Percentiles rank a stretch among this genome's conserved stretches.
Conservation (phyloP, 345 rosid species). For the Eucalyptus erythrocorys region DNA sequence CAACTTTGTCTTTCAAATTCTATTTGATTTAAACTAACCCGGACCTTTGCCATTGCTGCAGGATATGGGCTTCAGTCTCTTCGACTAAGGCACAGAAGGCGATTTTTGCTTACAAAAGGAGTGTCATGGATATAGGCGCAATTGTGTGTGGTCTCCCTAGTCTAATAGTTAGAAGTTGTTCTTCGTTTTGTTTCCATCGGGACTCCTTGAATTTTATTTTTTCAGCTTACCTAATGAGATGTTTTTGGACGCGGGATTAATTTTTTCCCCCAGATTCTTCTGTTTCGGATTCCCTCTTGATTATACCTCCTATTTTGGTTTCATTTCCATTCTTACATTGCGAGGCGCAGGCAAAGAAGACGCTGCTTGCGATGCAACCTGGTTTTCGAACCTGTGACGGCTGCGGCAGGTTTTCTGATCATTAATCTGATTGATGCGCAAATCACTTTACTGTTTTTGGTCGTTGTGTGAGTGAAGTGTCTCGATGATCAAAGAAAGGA, state of each 20-base stretch:
- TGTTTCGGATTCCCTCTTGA: not conserved
- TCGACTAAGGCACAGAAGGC: slow-evolving; percentile 10
- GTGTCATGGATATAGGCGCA: not conserved
- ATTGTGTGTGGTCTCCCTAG: not conserved
- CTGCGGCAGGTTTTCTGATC: not conserved
- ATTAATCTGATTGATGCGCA: not conserved
- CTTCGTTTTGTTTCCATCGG: not conserved
- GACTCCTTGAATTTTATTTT: not conserved
- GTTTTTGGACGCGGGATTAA: not conserved
- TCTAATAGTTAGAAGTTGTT: not conserved
- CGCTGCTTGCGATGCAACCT: accelerated
- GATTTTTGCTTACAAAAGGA: not conserved
- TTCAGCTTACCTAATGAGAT: not conserved
- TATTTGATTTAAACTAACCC: not conserved
- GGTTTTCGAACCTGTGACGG: not conserved
- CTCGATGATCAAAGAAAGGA: not conserved
- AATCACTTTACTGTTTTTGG: accelerated
- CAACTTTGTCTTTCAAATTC: not conserved
- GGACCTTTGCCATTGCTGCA: slow-evolving; percentile 5
- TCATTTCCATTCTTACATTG: not conserved
- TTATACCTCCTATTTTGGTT: no score
- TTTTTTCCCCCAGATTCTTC: not conserved
- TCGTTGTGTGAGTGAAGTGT: not conserved
- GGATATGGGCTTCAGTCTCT: slow-evolving; percentile 61
- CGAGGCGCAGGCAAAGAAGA: not conserved